Conservation (phyloP, 345 rosid genomes). For the Combretum micranthum region DNA sequence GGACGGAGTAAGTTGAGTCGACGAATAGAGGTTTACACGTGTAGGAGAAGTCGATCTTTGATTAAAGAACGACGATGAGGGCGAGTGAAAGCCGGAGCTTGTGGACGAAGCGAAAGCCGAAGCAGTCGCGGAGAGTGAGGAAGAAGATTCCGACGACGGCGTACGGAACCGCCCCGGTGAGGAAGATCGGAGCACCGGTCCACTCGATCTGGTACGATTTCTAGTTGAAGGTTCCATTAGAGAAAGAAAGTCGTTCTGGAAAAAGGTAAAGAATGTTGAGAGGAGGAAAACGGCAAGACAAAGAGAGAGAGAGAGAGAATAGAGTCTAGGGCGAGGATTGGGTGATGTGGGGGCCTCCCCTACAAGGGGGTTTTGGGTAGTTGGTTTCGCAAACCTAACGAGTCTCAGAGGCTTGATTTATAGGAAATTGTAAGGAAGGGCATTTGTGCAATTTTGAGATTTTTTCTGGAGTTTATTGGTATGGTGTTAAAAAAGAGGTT, state of each 20-base stretch:
- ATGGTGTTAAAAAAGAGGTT: constrained; percentile 19
- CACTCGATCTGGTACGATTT: constrained; percentile 32
- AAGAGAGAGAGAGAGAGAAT: background rate
- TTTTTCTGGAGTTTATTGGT: background rate
- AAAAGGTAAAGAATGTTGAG: background rate
- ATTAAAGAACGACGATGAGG: constrained; percentile 17
- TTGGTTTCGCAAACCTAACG: constrained; percentile 75
- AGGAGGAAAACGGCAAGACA: background rate
- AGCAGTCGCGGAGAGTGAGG: constrained; percentile 36
- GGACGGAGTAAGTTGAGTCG: constrained; percentile 31
- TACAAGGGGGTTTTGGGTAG: constrained; percentile 30
- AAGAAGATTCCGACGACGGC: constrained; percentile 15
- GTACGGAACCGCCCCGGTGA: constrained; percentile 44
- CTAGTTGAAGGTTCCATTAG: constrained; percentile 27
- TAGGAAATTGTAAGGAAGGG: constrained; percentile 25
- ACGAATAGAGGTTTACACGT: constrained; percentile 45
- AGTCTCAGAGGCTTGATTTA: constrained; percentile 43
- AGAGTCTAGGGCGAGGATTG: background rate
- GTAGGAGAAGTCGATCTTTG: constrained; percentile 63
- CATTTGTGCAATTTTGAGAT: constrained; percentile 12
- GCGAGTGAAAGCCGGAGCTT: constrained; percentile 14
- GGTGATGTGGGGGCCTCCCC: constrained; percentile 4
- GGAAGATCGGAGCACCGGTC: constrained; percentile 43
- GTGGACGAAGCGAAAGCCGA: constrained; percentile 25
- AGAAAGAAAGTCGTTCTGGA: constrained; percentile 17